These are phyloP conservation scores for Candida sanyaensis DNA, from an alignment of 1,139 yeast genomes.

Conservation along the genomic window DNA sequence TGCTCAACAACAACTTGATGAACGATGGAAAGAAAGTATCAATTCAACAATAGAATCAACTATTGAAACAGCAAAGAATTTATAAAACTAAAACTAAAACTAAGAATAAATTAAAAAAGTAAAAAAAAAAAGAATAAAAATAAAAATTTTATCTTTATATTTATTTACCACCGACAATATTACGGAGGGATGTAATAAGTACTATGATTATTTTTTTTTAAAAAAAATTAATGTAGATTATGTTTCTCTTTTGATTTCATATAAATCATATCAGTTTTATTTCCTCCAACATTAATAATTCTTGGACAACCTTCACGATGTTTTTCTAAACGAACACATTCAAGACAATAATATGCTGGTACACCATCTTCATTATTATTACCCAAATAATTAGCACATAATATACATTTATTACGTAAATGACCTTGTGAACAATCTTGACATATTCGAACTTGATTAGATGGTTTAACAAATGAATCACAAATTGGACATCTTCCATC, in stretches of 20 bases:
- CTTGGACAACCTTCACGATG: slow-evolving; percentile 95
- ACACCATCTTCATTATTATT: slow-evolving; percentile 46
- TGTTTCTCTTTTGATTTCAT: slow-evolving; percentile 38
- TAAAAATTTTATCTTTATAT: not conserved
- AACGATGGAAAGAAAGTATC: slow-evolving; percentile 44
- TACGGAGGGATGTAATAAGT: no score
- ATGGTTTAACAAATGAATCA: slow-evolving; percentile 82
- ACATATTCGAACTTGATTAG: slow-evolving; percentile 72
- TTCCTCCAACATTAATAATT: slow-evolving; percentile 76
- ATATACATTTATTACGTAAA: slow-evolving; percentile 62
- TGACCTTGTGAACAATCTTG: slow-evolving; percentile 84
- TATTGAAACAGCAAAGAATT: slow-evolving; percentile 12
- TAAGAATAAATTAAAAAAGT: slow-evolving; percentile 16
- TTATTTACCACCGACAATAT: no score
- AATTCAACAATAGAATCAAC: slow-evolving; percentile 37
- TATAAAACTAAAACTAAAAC: not conserved
- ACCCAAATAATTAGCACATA: slow-evolving; percentile 60
- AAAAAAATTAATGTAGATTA: slow-evolving; percentile 4
- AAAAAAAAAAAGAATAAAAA: not conserved
- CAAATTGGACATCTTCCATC: slow-evolving; percentile 93
- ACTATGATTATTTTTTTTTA: not conserved
- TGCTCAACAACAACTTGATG: slow-evolving; percentile 33
- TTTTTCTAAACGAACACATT: slow-evolving; percentile 78
- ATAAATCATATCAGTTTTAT: slow-evolving; percentile 66
- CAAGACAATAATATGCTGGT: slow-evolving; percentile 83